phyloP scores from a whole-genome alignment of 2,329 filamentous ascomycete genomes.

The Chaetomiaceae sp. region DNA sequence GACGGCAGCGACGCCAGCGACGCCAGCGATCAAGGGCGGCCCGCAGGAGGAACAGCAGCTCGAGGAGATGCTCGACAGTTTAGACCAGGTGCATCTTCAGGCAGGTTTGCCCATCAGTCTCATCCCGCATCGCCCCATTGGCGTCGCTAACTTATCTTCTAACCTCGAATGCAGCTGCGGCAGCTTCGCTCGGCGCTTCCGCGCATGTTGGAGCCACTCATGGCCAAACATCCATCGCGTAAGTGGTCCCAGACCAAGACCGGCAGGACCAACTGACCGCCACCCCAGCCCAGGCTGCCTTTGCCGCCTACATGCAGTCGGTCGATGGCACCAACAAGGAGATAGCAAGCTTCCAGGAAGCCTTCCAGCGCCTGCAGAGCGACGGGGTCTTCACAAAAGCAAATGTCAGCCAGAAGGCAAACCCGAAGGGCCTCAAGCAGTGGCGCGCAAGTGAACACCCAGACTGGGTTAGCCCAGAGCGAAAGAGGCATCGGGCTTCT shows the following conservation, averaged over 20 bases:
- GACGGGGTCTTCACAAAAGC: slow-evolving; percentile 49
- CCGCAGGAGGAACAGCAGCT: slow-evolving; percentile 46
- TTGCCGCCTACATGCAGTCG: slow-evolving; percentile 44
- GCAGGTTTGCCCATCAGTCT: slow-evolving; percentile 31
- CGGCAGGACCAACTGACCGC: slow-evolving; percentile 21
- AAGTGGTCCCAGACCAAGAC: slow-evolving; percentile 27
- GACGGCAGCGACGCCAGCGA: slow-evolving; percentile 8
- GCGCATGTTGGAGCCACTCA: slow-evolving; percentile 48
- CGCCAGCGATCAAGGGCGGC: too few relatives aligned
- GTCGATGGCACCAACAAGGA: slow-evolving; percentile 45
- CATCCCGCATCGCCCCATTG: background rate
- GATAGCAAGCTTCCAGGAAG: slow-evolving; percentile 46
- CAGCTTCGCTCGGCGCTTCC: slow-evolving; percentile 46
- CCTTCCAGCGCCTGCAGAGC: slow-evolving; percentile 44
- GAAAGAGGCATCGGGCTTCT: slow-evolving; percentile 8
- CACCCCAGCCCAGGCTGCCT: slow-evolving; percentile 45
- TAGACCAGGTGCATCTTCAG: slow-evolving; percentile 53
- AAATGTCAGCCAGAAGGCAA: slow-evolving; percentile 47
- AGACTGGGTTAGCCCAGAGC: slow-evolving; percentile 43
- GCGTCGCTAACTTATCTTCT: slow-evolving; percentile 9
- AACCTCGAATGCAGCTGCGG: slow-evolving; percentile 37
- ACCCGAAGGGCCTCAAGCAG: slow-evolving; percentile 52
- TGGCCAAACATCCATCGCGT: slow-evolving; percentile 48
- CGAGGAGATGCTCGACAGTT: slow-evolving; percentile 44
- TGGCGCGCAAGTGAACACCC: slow-evolving; percentile 58